Evolutionary conservation across 768 basidiomycete species (phyloP).

Genomic region (Pleurotus salmoneostramineus): DNA sequence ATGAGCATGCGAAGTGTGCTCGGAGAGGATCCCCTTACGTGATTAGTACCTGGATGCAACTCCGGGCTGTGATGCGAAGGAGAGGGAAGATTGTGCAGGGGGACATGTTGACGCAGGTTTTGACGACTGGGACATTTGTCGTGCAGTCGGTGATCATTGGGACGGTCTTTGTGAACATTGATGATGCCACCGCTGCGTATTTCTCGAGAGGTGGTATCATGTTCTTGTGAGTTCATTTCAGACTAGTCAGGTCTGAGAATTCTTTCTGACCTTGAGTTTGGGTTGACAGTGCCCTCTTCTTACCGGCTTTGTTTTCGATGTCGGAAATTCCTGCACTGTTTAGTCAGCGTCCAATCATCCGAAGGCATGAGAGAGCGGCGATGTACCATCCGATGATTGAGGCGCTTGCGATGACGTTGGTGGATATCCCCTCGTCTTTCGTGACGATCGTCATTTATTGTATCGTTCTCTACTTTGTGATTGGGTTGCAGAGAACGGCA

Average conservation of each 20-base stretch:
- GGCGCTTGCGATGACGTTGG: slow-evolving; percentile 45
- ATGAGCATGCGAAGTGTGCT: slow-evolving; percentile 51
- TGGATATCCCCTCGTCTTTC: slow-evolving; percentile 57
- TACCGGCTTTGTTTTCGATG: slow-evolving; percentile 33
- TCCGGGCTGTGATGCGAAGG: slow-evolving; percentile 36
- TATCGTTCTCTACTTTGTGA: slow-evolving; percentile 59
- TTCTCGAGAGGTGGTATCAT: slow-evolving; percentile 71
- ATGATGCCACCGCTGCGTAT: slow-evolving; percentile 52
- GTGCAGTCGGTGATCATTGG: slow-evolving; percentile 43
- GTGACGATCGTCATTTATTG: slow-evolving; percentile 38
- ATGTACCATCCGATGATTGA: slow-evolving; percentile 59
- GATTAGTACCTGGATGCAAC: slow-evolving; percentile 39
- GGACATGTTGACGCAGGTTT: slow-evolving; percentile 23
- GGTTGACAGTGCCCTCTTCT: slow-evolving; percentile 26
- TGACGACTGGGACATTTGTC: slow-evolving; percentile 26
- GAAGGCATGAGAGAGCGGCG: slow-evolving; percentile 52
- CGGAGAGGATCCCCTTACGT: slow-evolving; percentile 25
- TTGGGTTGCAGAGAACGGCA: slow-evolving; percentile 48
- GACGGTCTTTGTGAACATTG: slow-evolving; percentile 55
- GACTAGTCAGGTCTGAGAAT: too few relatives aligned
- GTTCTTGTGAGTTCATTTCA: slow-evolving; percentile 48
- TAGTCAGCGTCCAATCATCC: slow-evolving; percentile 54
- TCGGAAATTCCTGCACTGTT: slow-evolving; percentile 56
- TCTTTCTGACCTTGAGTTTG: slow-evolving; percentile 10
- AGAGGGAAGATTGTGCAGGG: slow-evolving; percentile 38